Evolutionary conservation across 2,329 filamentous ascomycete species (phyloP).

Genomic region (Cordyceps cateniannulata): DNA sequence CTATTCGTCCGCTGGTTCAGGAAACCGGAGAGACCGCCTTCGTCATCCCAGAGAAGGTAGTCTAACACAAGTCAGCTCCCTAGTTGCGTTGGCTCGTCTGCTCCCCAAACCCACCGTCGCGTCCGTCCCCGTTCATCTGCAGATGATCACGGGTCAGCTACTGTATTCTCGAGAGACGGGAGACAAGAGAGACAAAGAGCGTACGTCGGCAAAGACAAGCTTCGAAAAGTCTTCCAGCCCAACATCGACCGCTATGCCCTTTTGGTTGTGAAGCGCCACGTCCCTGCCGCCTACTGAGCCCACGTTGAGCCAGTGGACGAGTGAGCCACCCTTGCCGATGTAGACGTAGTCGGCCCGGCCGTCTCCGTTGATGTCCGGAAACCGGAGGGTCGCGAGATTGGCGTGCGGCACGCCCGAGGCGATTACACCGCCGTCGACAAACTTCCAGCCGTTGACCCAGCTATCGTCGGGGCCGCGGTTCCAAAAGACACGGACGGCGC

Average conservation of each 20-base stretch:
- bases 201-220: constrained; percentile 16
- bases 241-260: constrained; percentile 15
- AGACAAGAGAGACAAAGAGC: neutral
- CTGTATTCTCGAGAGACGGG: too few species aligned
- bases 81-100: neutral
- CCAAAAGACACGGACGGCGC: constrained; percentile 17
- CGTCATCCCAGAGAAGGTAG: constrained; percentile 16
- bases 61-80: constrained; percentile 1
- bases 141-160: neutral
- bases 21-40: constrained; percentile 15
- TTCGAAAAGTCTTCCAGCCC: constrained; percentile 14
- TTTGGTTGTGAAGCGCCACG: constrained; percentile 10
- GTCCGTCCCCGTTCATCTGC: constrained; percentile 15
- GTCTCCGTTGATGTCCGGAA: constrained; percentile 23
- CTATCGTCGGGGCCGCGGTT: constrained; percentile 16
- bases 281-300: constrained; percentile 15
- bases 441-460: constrained; percentile 19
- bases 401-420: constrained; percentile 20
- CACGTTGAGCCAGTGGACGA: constrained; percentile 18
- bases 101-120: constrained; percentile 5
- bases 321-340: constrained; percentile 17
- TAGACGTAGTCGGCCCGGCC: constrained; percentile 21
- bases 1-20: constrained; percentile 14
- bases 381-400: constrained; percentile 18
- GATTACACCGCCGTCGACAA: constrained; percentile 18